These are phyloP conservation scores for Botrytis squamosa DNA, from an alignment of 2,329 filamentous ascomycete species.

Conservation along the genomic window DNA sequence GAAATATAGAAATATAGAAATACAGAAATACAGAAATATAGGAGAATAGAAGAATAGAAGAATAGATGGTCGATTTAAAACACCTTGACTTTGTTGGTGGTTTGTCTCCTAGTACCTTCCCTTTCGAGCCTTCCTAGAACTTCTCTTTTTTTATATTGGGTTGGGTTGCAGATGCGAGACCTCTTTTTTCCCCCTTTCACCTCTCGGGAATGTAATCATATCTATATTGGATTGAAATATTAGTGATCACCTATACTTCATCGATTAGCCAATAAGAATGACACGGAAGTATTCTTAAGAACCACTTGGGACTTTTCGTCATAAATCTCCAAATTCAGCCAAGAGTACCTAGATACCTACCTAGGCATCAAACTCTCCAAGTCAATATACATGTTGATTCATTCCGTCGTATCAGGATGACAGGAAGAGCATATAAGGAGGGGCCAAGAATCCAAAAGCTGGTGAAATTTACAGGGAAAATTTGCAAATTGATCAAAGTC, in stretches of 20 bases:
- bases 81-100: neutral
- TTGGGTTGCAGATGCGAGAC: neutral
- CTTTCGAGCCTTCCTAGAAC: too few species aligned
- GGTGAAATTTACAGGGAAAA: conserved; percentile 13
- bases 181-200: neutral
- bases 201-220: neutral
- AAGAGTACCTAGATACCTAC: neutral
- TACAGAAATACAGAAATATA: too few species aligned
- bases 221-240: neutral
- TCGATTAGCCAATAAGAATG: neutral
- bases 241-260: neutral
- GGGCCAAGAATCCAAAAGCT: neutral
- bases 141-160: neutral
- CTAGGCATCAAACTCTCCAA: neutral
- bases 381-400: neutral
- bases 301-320: neutral
- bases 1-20: too few species aligned
- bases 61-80: neutral
- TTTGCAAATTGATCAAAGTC: neutral
- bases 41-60: neutral
- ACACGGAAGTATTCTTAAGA: neutral
- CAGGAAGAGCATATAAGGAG: neutral
- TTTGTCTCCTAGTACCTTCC: neutral
- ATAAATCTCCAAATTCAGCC: neutral
- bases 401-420: conserved; percentile 4